phyloP scores from a whole-genome alignment of 169 alveolate species.

The Cryptosporidium ubiquitum region DNA sequence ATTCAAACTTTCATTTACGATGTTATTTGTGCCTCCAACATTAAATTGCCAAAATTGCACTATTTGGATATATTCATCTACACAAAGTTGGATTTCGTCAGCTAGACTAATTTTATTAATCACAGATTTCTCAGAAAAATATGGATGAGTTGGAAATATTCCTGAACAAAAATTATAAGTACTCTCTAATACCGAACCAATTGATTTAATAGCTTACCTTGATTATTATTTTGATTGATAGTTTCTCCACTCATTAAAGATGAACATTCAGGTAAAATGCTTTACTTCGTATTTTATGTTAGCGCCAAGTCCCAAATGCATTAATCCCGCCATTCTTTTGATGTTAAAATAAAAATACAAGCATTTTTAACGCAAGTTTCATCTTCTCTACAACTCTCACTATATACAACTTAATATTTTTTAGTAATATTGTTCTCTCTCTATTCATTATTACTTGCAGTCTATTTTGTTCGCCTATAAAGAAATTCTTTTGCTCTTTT shows the following conservation, averaged over 20 bases:
- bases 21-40: background rate
- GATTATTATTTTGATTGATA: background rate
- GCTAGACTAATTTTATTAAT: background rate
- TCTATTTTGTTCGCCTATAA: background rate
- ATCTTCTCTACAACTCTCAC: background rate
- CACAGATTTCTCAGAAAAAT: background rate
- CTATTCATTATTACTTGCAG: conserved; percentile 15
- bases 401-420: background rate
- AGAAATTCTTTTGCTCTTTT: background rate
- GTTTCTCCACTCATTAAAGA: background rate
- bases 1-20: background rate
- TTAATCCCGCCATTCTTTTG: background rate
- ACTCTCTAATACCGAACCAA: background rate
- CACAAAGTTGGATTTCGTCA: background rate
- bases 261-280: background rate
- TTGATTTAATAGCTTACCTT: background rate
- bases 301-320: background rate
- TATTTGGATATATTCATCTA: conserved; percentile 43
- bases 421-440: conserved; percentile 3
- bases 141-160: conserved; percentile 61
- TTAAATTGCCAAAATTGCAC: conserved; percentile 52
- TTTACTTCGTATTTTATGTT: background rate
- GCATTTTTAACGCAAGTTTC: conserved; percentile 1
- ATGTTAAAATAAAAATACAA: background rate
- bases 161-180: conserved; percentile 1